A percentile compares a stretch with the other conserved stretches of the same genome.
phyloP scores from a whole-genome alignment of 805 yeast species.

The Myxozyma neglecta region DNA sequence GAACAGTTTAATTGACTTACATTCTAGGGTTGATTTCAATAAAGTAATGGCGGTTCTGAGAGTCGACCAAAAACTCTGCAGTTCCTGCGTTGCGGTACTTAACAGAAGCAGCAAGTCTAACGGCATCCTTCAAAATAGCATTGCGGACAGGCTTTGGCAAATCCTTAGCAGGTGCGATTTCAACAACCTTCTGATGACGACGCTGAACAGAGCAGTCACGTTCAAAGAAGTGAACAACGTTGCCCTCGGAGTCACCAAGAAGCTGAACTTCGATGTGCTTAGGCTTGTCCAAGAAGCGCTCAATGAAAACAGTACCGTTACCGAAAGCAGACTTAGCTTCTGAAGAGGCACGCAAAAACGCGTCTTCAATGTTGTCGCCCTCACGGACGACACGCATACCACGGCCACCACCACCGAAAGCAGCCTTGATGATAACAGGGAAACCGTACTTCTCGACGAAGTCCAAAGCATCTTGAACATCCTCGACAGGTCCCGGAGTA shows the following conservation, averaged over 20 bases:
- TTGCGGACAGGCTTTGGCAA: slow-evolving; percentile 81
- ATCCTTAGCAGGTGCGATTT: slow-evolving; percentile 95
- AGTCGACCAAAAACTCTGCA: slow-evolving; percentile 93
- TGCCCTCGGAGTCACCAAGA: slow-evolving; percentile 90
- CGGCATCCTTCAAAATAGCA: slow-evolving; percentile 93
- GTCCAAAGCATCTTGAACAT: slow-evolving; percentile 69
- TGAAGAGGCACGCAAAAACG: slow-evolving; percentile 87
- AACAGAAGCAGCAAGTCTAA: slow-evolving; percentile 81
- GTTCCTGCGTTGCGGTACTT: slow-evolving; percentile 97
- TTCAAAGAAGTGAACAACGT: slow-evolving; percentile 92
- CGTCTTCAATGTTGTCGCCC: slow-evolving; percentile 89
- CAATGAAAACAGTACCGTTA: slow-evolving; percentile 96
- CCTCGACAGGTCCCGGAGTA: slow-evolving; percentile 92
- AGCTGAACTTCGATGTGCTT: slow-evolving; percentile 97
- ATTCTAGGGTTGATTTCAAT: slow-evolving; percentile 97
- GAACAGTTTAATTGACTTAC: not conserved
- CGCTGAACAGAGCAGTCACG: slow-evolving; percentile 99
- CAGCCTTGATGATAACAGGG: slow-evolving; percentile 98
- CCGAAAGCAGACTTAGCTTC: slow-evolving; percentile 97
- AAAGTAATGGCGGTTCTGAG: slow-evolving; percentile 91
- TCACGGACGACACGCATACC: slow-evolving; percentile 99
- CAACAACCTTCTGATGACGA: slow-evolving; percentile 98
- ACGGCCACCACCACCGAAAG: slow-evolving; percentile 99
- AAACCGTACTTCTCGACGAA: slow-evolving; percentile 84
- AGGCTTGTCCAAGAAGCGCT: slow-evolving; percentile 90